Conservation (phyloP, 1,284 basidiomycete genomes). For the Tausonia pullulans region DNA sequence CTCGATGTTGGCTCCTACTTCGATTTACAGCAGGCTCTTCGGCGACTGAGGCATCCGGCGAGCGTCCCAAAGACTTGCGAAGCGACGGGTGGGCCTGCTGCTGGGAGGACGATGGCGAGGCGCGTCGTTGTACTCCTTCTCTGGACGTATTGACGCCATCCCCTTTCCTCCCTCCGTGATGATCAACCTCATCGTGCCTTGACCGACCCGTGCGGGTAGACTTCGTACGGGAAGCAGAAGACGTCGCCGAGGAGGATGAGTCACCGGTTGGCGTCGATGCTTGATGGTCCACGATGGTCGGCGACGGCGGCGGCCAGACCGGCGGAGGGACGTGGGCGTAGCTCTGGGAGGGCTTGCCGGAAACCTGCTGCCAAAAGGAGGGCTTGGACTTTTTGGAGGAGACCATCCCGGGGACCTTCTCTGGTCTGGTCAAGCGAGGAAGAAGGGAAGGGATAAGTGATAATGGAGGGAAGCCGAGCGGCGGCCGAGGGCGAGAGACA, state of each 20-base stretch:
- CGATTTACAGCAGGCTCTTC: no score
- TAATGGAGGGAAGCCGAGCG: no score
- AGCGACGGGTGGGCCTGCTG: neutral
- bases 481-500: no score
- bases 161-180: neutral
- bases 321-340: conserved; percentile 6
- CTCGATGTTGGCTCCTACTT: no score
- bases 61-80: neutral
- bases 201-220: neutral
- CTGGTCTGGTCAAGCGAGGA: neutral
- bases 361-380: conserved; percentile 9
- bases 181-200: neutral
- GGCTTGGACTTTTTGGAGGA: conserved; percentile 7
- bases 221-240: neutral
- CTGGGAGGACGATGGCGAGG: neutral
- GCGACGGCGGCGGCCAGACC: neutral
- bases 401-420: neutral
- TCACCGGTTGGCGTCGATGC: neutral
- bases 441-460: neutral
- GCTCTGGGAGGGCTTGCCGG: conserved; percentile 6
- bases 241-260: neutral
- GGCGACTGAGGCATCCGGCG: neutral
- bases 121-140: neutral
- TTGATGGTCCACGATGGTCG: neutral
- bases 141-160: neutral